Conservation (phyloP, 1,139 yeast genomes). For the Blastobotrys capitulatus region DNA sequence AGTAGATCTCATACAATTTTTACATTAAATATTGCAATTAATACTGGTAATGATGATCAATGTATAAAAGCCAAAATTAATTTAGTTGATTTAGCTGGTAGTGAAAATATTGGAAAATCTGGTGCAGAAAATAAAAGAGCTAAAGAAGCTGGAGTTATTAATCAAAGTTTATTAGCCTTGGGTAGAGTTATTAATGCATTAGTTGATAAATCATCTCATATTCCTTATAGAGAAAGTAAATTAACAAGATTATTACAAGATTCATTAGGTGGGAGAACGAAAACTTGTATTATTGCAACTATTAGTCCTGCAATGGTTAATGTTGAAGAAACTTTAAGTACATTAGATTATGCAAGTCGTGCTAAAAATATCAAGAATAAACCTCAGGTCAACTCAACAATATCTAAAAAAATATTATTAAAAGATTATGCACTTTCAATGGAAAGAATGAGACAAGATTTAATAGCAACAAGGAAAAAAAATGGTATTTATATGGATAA, state of each 20-base stretch:
- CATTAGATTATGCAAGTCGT: conserved; percentile 78
- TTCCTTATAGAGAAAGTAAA: conserved; percentile 84
- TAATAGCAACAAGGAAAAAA: conserved; percentile 49
- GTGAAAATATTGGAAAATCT: conserved; percentile 72
- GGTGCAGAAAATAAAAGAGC: conserved; percentile 79
- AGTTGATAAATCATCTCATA: conserved; percentile 55
- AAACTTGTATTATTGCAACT: conserved; percentile 76
- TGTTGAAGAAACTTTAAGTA: conserved; percentile 73
- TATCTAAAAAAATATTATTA: conserved; percentile 41
- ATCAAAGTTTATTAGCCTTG: conserved; percentile 72
- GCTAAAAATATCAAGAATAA: conserved; percentile 71
- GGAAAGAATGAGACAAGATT: conserved; percentile 49
- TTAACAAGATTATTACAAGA: conserved; percentile 74
- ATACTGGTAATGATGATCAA: conserved; percentile 31
- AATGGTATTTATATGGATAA: conserved; percentile 63
- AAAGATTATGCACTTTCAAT: conserved; percentile 44
- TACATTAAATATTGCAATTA: conserved; percentile 51
- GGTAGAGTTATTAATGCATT: conserved; percentile 81
- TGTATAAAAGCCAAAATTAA: conserved; percentile 53
- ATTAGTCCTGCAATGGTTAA: conserved; percentile 74
- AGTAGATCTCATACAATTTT: conserved; percentile 68
- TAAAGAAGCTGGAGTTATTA: conserved; percentile 83
- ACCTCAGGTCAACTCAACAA: conserved; percentile 57
- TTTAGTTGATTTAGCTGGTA: conserved; percentile 85
- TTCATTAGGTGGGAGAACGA: conserved; percentile 78